Conservation (phyloP, 208 protist species). For the Phytomonas francai region DNA sequence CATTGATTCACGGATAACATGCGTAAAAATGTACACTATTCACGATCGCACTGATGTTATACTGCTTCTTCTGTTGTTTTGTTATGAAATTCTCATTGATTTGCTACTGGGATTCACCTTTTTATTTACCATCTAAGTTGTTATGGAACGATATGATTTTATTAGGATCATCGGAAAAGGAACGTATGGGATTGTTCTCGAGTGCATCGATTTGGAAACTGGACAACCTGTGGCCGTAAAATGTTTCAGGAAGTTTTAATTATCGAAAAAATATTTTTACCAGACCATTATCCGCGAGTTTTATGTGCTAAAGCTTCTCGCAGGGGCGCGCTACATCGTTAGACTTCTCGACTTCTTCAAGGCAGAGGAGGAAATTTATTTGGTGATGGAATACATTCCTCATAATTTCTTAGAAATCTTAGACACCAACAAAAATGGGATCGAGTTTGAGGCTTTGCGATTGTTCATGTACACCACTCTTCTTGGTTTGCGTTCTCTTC, state of each 20-base stretch:
- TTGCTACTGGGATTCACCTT: not conserved
- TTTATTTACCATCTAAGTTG: slow-evolving; percentile 9
- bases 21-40: not conserved
- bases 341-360: slow-evolving; percentile 84
- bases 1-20: not conserved
- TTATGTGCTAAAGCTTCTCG: slow-evolving; percentile 83
- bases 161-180: slow-evolving; percentile 86
- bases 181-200: slow-evolving; percentile 91
- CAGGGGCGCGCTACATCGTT: slow-evolving; percentile 87
- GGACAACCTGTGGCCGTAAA: slow-evolving; percentile 90
- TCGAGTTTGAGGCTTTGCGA: slow-evolving; percentile 39
- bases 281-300: slow-evolving; percentile 91
- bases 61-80: slow-evolving; percentile 9
- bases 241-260: slow-evolving; percentile 87
- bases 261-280: slow-evolving; percentile 79
- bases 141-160: slow-evolving; percentile 75
- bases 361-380: slow-evolving; percentile 79
- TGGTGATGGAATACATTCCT: slow-evolving; percentile 93
- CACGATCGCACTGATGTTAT: slow-evolving; percentile 1
- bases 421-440: slow-evolving; percentile 40
- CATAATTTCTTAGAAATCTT: slow-evolving; percentile 87
- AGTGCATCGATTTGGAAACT: slow-evolving; percentile 80
- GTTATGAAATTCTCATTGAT: slow-evolving; percentile 9
- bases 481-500: slow-evolving; percentile 82
- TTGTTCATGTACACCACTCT: slow-evolving; percentile 87